phyloP scores from a whole-genome alignment of 2,329 filamentous ascomycete species.

The Curvularia spicifera region DNA sequence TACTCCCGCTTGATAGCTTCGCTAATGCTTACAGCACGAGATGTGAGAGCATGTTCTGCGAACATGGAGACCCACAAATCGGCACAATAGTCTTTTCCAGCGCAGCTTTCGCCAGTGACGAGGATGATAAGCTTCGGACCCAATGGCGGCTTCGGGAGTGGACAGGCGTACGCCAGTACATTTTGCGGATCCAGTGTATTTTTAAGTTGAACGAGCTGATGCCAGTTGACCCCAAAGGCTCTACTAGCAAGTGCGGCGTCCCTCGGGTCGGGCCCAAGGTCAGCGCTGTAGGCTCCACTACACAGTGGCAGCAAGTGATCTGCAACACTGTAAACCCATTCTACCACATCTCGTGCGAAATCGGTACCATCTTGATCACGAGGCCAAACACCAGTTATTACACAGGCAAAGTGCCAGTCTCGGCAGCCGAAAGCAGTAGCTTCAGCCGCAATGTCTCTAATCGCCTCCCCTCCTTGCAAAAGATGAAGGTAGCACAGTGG shows the following conservation, averaged over 20 bases:
- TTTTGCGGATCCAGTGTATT: slow-evolving; percentile 56
- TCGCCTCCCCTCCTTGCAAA: slow-evolving; percentile 64
- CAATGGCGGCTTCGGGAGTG: slow-evolving; percentile 52
- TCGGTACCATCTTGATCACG: slow-evolving; percentile 59
- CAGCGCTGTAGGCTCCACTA: slow-evolving; percentile 63
- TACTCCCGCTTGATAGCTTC: slow-evolving; percentile 60
- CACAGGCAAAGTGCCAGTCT: slow-evolving; percentile 69
- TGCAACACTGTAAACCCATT: slow-evolving; percentile 65
- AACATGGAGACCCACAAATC: slow-evolving; percentile 58
- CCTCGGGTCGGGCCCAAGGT: slow-evolving; percentile 68
- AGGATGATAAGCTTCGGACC: slow-evolving; percentile 47
- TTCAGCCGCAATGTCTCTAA: slow-evolving; percentile 53
- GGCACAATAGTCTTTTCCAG: slow-evolving; percentile 68
- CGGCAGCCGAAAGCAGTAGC: slow-evolving; percentile 67
- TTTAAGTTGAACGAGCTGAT: slow-evolving; percentile 61
- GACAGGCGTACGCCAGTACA: slow-evolving; percentile 63
- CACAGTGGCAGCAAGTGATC: slow-evolving; percentile 58
- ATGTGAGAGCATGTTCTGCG: slow-evolving; percentile 31
- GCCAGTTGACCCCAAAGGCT: slow-evolving; percentile 64
- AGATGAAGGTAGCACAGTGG: slow-evolving; percentile 68
- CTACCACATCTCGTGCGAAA: slow-evolving; percentile 47
- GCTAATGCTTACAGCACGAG: slow-evolving; percentile 51
- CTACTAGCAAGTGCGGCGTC: slow-evolving; percentile 58
- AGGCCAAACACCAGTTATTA: slow-evolving; percentile 68
- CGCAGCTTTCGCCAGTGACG: slow-evolving; percentile 61